Evolutionary conservation across 2,329 filamentous ascomycete species (phyloP).

Genomic region (Monilinia fructigena): DNA sequence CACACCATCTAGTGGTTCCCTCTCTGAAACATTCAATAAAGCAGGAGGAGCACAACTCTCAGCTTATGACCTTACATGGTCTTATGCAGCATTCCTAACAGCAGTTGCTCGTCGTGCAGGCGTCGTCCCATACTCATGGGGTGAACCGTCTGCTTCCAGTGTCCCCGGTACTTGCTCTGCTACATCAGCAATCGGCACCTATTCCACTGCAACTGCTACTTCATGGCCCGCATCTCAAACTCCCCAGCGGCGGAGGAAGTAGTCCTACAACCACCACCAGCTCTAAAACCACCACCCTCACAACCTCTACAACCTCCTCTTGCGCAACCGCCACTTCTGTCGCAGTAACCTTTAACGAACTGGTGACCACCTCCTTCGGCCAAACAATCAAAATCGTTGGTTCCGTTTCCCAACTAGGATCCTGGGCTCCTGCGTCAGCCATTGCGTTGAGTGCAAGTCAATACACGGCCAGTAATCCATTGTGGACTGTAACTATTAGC

Average conservation of each 20-base stretch:
- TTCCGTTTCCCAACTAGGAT: conserved; percentile 57
- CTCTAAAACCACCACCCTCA: conserved; percentile 23
- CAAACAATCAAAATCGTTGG: conserved; percentile 67
- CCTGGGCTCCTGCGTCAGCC: conserved; percentile 57
- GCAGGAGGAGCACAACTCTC: conserved; percentile 55
- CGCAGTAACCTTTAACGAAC: conserved; percentile 61
- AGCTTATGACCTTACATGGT: conserved; percentile 70
- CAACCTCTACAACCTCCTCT: conserved; percentile 40
- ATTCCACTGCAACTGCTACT: conserved; percentile 46
- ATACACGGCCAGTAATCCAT: conserved; percentile 58
- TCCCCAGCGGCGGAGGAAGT: conserved; percentile 29
- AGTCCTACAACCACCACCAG: conserved; percentile 24
- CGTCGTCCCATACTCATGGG: conserved; percentile 58
- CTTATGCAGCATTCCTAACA: conserved; percentile 68
- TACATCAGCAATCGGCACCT: conserved; percentile 50
- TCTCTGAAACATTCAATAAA: conserved; percentile 66
- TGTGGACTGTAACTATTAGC: conserved; percentile 59
- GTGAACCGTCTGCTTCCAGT: conserved; percentile 46
- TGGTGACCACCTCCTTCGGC: conserved; percentile 57
- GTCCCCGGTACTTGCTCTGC: conserved; percentile 51
- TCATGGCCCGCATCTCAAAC: conserved; percentile 48
- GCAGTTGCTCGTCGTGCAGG: conserved; percentile 57
- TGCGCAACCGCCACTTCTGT: conserved; percentile 49
- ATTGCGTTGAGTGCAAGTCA: conserved; percentile 55
- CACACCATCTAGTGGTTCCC: conserved; percentile 57